Percentiles rank a stretch among this genome's conserved stretches.
Conservation (phyloP, 2,329 filamentous ascomycete species). For the Lecanoromycetidae sp. region DNA sequence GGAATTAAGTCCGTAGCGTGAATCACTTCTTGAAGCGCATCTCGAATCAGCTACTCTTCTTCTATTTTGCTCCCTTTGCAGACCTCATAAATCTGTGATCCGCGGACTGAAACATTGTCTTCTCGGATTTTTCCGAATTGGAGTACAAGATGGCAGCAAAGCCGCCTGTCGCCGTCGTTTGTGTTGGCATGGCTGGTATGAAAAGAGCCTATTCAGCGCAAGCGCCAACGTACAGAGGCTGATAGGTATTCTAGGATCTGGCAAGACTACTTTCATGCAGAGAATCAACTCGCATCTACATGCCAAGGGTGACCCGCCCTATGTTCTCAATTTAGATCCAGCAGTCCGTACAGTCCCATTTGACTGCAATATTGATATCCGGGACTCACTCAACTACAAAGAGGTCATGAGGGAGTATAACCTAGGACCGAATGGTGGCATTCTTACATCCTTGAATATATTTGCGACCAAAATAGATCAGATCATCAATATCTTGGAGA, state of each 20-base stretch:
- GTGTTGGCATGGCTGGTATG: conserved; percentile 96
- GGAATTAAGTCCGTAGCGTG: not conserved
- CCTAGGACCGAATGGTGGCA: conserved; percentile 90
- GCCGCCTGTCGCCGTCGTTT: conserved; percentile 69
- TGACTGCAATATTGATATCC: conserved; percentile 95
- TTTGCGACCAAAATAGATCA: conserved; percentile 98
- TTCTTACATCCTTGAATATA: conserved; percentile 86
- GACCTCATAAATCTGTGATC: not conserved
- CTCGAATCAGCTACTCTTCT: too few relatives aligned
- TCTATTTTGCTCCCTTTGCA: too few relatives aligned
- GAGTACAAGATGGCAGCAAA: conserved; percentile 8
- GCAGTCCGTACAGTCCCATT: conserved; percentile 90
- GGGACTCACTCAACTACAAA: conserved; percentile 97
- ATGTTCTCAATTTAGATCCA: conserved; percentile 94
- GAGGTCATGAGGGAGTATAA: conserved; percentile 99
- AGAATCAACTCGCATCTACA: conserved; percentile 91
- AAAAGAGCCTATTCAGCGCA: too few relatives aligned
- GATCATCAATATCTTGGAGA: conserved; percentile 78
- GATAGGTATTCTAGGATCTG: conserved; percentile 50
- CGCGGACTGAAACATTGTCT: not conserved
- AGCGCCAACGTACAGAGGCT: too few relatives aligned
- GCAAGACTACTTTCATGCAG: conserved; percentile 99
- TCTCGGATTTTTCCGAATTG: not conserved
- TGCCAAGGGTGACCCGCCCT: conserved; percentile 65
- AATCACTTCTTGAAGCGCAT: not conserved